A percentile compares a stretch with the other conserved stretches of the same genome.
These are phyloP conservation scores for Cicer yamashitae DNA, from an alignment of 306 rosid genomes.

Conservation along the genomic window DNA sequence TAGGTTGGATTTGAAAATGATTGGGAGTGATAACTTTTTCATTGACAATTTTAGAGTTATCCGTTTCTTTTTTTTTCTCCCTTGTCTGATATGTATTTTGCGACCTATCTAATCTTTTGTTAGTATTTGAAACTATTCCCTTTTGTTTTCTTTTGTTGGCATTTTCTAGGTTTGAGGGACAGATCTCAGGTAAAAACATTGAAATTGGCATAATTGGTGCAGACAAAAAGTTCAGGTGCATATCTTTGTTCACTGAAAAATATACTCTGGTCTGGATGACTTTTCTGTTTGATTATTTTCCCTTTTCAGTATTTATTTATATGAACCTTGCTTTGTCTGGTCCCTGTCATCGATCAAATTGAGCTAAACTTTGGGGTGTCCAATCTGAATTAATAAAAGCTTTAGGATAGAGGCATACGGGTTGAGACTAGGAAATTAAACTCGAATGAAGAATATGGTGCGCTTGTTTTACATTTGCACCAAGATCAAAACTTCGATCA, in stretches of 20 bases:
- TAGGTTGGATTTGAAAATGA: background rate
- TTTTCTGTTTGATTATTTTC: background rate
- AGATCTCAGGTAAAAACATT: constrained; percentile 90
- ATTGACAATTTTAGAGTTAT: constrained; percentile 6
- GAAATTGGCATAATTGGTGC: constrained; percentile 90
- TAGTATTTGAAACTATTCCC: constrained; percentile 21
- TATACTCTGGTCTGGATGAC: background rate
- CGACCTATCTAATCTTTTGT: constrained; percentile 5
- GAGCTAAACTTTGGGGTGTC: background rate
- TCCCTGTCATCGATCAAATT: background rate
- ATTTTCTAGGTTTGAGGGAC: constrained; percentile 82
- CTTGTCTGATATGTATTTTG: background rate
- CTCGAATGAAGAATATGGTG: background rate
- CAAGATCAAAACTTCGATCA: background rate
- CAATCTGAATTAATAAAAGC: background rate
- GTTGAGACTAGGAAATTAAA: background rate
- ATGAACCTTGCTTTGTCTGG: background rate
- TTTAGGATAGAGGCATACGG: background rate
- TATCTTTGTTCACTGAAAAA: constrained; percentile 30
- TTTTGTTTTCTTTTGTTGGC: background rate
- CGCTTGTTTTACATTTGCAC: background rate
- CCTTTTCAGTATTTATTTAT: background rate
- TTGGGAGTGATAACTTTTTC: background rate
- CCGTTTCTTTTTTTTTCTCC: background rate
- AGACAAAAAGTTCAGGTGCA: constrained; percentile 87